A percentile compares a stretch with the other conserved stretches of the same genome.
Evolutionary conservation across 2,329 filamentous ascomycete genomes (phyloP).

Genomic region (Fonsecaea multimorphosa): DNA sequence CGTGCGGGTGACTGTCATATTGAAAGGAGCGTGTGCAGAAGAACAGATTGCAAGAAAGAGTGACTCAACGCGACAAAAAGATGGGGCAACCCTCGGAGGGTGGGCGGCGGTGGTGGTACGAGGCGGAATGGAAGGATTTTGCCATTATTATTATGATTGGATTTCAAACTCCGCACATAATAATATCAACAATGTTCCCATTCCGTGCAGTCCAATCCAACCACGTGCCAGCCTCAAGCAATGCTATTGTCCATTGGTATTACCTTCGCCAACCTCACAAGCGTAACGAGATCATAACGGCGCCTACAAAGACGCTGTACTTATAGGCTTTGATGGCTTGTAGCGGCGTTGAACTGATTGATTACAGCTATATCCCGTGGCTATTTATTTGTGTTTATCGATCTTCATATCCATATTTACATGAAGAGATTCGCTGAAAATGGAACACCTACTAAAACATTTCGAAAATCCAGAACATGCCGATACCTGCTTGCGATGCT

Average conservation of each 20-base stretch:
- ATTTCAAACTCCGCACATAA: background rate
- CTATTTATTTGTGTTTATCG: background rate
- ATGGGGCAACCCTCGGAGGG: background rate
- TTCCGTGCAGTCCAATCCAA: background rate
- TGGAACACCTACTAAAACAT: background rate
- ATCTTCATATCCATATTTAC: slow-evolving; percentile 2
- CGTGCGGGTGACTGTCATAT: slow-evolving; percentile 57
- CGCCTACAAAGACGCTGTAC: too few relatives aligned
- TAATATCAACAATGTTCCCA: slow-evolving; percentile 7
- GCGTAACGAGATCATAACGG: too few relatives aligned
- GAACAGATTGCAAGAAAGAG: slow-evolving; percentile 7
- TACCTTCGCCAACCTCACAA: background rate
- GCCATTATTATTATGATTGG: background rate
- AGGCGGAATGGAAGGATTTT: slow-evolving; percentile 6
- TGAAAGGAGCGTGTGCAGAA: slow-evolving; percentile 16
- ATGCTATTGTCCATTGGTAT: background rate
- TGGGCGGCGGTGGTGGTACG: slow-evolving; percentile 11
- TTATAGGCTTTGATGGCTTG: background rate
- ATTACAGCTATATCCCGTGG: slow-evolving; percentile 11
- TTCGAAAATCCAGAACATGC: slow-evolving; percentile 1
- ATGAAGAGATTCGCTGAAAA: slow-evolving; percentile 10
- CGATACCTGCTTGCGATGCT: slow-evolving; percentile 8
- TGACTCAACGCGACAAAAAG: slow-evolving; percentile 6
- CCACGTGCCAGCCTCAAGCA: background rate
- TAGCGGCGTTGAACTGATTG: slow-evolving; percentile 1